phyloP scores from a whole-genome alignment of 208 protist species.

The Strigomonas culicis region DNA sequence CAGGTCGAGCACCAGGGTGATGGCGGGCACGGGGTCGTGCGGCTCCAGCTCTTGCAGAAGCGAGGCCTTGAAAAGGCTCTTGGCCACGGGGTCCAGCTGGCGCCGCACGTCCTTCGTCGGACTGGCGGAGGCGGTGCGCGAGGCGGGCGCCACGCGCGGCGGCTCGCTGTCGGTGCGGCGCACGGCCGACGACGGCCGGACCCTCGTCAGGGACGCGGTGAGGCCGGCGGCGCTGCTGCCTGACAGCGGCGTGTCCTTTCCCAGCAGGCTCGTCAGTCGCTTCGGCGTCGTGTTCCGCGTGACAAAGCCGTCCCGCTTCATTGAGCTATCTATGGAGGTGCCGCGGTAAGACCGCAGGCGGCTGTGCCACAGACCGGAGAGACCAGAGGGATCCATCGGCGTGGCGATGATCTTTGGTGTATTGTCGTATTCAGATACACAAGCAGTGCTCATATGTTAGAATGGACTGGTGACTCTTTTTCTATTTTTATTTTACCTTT shows the following conservation, averaged over 20 bases:
- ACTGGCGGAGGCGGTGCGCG: slow-evolving; percentile 11
- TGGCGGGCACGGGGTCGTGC: slow-evolving; percentile 40
- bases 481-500: not conserved
- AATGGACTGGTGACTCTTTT: not conserved
- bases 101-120: slow-evolving; percentile 3
- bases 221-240: slow-evolving; percentile 11
- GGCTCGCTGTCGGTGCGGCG: slow-evolving; percentile 22
- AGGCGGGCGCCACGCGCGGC: not conserved
- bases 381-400: not conserved
- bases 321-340: not conserved
- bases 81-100: slow-evolving; percentile 19
- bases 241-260: slow-evolving; percentile 6
- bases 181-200: slow-evolving; percentile 1
- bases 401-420: not conserved
- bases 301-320: not conserved
- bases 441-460: no score
- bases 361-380: slow-evolving; percentile 10
- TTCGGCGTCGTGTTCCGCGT: not conserved
- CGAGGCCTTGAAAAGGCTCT: slow-evolving; percentile 54
- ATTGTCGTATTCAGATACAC: no score
- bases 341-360: slow-evolving; percentile 18
- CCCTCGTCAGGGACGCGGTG: not conserved
- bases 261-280: not conserved
- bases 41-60: slow-evolving; percentile 54
- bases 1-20: slow-evolving; percentile 91